phyloP scores from a whole-genome alignment of 192 early-diverging fungal genomes.

The Spizellomyces sp. region DNA sequence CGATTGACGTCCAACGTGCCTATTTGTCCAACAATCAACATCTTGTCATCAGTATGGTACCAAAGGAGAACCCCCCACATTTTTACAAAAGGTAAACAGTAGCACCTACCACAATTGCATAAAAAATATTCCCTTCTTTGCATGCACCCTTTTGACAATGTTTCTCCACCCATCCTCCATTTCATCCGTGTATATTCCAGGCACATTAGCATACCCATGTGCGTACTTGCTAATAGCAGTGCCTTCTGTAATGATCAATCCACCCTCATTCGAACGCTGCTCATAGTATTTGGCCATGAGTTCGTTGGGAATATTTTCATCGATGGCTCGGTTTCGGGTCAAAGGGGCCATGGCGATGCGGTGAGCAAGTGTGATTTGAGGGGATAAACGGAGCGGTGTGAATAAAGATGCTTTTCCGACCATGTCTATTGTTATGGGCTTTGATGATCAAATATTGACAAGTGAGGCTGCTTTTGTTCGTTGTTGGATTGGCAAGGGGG shows the following conservation, averaged over 20 bases:
- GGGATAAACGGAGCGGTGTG: neutral
- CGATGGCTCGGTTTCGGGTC: conserved; percentile 21
- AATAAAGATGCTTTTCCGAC: neutral
- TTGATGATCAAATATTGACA: too few species aligned
- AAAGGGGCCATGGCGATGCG: conserved; percentile 41
- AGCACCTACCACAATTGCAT: conserved; percentile 48
- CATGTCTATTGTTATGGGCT: neutral
- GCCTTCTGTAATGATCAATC: conserved; percentile 35
- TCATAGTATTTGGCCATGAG: conserved; percentile 31
- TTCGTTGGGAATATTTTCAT: conserved; percentile 12
- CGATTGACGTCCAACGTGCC: neutral
- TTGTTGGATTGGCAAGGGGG: too few species aligned
- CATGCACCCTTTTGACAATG: conserved; percentile 51
- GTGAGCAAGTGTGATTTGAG: conserved; percentile 11
- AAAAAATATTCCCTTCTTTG: conserved; percentile 48
- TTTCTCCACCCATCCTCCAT: conserved; percentile 50
- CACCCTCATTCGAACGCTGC: conserved; percentile 30
- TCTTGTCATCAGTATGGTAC: too few species aligned
- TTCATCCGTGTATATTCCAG: conserved; percentile 46
- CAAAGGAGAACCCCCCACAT: neutral
- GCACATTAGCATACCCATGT: conserved; percentile 18
- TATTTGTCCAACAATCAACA: neutral
- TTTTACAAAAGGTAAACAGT: neutral
- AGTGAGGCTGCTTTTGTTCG: too few species aligned
- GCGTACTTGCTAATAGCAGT: conserved; percentile 11